Evolutionary conservation across 768 basidiomycete genomes (phyloP), one percentile per base, ranked within the genome.

Genomic region (Coprinellus aureogranulatus): DNA sequence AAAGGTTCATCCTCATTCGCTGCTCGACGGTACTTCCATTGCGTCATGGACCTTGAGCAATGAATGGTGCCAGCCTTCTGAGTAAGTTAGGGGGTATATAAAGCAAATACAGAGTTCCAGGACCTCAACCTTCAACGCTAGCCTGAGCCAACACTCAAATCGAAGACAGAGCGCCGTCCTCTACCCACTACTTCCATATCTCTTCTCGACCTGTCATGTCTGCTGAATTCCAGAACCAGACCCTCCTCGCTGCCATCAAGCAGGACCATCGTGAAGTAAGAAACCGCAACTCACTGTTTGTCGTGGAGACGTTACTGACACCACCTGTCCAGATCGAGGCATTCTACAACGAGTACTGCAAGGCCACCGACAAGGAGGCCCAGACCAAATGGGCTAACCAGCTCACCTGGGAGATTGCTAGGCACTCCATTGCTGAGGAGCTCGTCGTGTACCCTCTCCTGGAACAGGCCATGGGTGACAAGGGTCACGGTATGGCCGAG

Each of bases 281-380:
- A n/a, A n/a, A n/a, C n/a, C n/a, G n/a, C n/a, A n/a, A n/a, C n/a
- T n/a, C n/a, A n/a, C n/a, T 26, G 53, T 47, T 39, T 12, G 2
- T 9, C 12, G 12, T 26, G 8, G 8, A 12, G 20, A n/a, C 37
- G 9, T 18, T 23, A 39, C 16, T 25, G 6, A n/a, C n/a, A n/a
- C n/a, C n/a, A n/a, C n/a, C n/a, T n/a, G n/a, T n/a, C n/a, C 58
- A 86, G 83, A 85, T 85, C 75, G 81, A 82, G 60, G 75, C 80
- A 47, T 84, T 81, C 60, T 80, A 84, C 58, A 75, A 80, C 50
- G 67, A 81, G 50, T 86, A 83, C 67, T 64, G 71, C 28, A 72
- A 68, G 50, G 69, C 70, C 45, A 61, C 65, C 0, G 78, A 75
- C 1, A 74, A 86, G 61, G 79, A 82, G 31, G 76, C 75, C 0